Base-by-base conservation (phyloP, 2,329 filamentous ascomycete species). In the Claviceps pazoutovae region DNA sequence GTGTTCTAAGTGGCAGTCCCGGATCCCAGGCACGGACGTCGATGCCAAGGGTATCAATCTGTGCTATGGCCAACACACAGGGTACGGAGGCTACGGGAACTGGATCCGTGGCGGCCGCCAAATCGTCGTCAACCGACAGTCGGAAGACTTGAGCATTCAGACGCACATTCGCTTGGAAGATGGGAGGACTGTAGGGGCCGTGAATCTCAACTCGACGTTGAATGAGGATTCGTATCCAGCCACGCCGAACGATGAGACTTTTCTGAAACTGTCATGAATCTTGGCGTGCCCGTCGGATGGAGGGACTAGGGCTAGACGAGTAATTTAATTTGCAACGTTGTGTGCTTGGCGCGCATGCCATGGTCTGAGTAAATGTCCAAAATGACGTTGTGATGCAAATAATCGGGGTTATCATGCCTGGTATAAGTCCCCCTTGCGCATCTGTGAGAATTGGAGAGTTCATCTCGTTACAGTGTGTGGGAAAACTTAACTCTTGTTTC, bases 81-180 rank as follows among this genome's bases (percentile, higher is more conserved):
- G 84, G 0, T 86, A 86, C 51, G 83, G 83, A 0, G 83, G 84
- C 0, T 86, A 87, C 57, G 79, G 82, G 0, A 69, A 71, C 43
- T 84, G 78, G 77, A 74, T 74, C 9, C 74, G 83, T 0, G 83
- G 83, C 1, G 72, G 74, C 3, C 69, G 80, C 1, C 75, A 82
- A 56, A 66, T 84, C 14, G 56, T 70, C 1, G 57, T 83, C 1
- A 64, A 70, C 1, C 66, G 75, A 61, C 63, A 63, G 36, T 58
- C 78, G 16, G 58, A 59, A 4, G 56, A 65, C 4, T 56, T 66
- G 16, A 69, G 71, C 38, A 62, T 79, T 0, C 71, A 80, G 39
- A 82, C 79, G 0, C 84, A 79, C 73, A 76, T 83, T 36, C 70
- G 78, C 2, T 66, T 85, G 36, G 80, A 84, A 58, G 21, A 34